Conservation (phyloP, 257 asterid species). For the Solanum okadae region DNA sequence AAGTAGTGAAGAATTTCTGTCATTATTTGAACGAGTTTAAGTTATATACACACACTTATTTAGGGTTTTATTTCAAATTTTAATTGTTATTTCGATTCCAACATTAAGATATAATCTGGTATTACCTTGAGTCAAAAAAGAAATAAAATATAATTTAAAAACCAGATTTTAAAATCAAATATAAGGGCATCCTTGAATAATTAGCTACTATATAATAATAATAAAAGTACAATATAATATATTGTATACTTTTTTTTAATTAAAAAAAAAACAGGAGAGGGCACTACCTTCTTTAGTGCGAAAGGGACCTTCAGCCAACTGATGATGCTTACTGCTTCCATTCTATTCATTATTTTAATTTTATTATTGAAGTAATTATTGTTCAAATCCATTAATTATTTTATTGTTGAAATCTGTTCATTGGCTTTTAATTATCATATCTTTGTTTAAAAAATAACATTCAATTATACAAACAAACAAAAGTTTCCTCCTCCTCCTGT, state of each 20-base stretch:
- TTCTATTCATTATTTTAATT: neutral
- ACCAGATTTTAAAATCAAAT: neutral
- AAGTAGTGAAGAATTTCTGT: neutral
- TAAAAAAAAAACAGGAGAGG: neutral
- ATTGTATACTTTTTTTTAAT: neutral
- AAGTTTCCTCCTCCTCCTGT: neutral
- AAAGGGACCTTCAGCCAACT: slow-evolving; percentile 29
- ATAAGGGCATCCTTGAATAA: neutral
- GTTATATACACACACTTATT: neutral
- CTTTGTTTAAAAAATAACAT: neutral
- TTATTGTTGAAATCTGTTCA: neutral
- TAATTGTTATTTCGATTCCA: neutral
- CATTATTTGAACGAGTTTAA: neutral
- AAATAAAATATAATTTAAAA: neutral
- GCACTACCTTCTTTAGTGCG: slow-evolving; percentile 7
- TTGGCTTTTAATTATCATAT: slow-evolving; percentile 1
- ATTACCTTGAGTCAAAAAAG: neutral
- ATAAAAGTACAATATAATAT: neutral
- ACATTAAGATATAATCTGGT: neutral
- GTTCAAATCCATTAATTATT: neutral
- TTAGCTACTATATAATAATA: neutral
- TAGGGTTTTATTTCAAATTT: no score
- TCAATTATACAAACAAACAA: neutral
- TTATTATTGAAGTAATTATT: neutral
- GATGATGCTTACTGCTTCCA: neutral